A percentile compares a stretch with the other conserved stretches of the same genome.
phyloP scores from a whole-genome alignment of 1,284 basidiomycete species.

The Megacollybia platyphylla region DNA sequence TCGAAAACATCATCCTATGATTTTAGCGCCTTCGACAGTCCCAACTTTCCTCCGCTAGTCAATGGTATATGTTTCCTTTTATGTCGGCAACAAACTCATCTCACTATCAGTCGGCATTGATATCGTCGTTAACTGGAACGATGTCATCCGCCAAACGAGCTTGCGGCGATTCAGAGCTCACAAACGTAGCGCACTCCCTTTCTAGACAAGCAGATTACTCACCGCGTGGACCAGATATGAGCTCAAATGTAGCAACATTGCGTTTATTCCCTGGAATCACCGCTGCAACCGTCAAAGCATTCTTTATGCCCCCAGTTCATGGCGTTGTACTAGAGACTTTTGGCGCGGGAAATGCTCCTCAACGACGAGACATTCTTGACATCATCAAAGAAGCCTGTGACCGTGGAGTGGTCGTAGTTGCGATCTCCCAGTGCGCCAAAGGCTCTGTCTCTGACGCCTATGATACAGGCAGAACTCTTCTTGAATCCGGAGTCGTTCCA shows the following conservation, averaged over 20 bases:
- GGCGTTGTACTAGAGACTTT: constrained; percentile 85
- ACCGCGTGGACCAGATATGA: constrained; percentile 39
- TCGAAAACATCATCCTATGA: constrained; percentile 82
- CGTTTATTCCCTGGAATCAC: constrained; percentile 85
- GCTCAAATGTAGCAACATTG: constrained; percentile 65
- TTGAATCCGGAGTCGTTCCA: constrained; percentile 62
- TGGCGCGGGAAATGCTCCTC: constrained; percentile 80
- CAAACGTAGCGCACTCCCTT: constrained; percentile 34
- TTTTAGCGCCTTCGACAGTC: constrained; percentile 77
- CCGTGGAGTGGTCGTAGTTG: constrained; percentile 78
- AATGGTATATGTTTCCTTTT: constrained; percentile 36
- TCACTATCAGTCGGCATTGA: constrained; percentile 65
- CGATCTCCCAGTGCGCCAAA: constrained; percentile 83
- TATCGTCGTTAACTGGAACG: constrained; percentile 78
- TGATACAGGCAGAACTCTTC: constrained; percentile 68
- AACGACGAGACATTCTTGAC: constrained; percentile 52
- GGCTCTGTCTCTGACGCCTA: constrained; percentile 74
- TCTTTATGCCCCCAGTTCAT: constrained; percentile 56
- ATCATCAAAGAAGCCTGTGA: constrained; percentile 72
- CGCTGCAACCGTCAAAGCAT: constrained; percentile 56
- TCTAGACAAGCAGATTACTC: background rate
- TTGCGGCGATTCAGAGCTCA: constrained; percentile 70
- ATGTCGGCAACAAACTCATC: background rate
- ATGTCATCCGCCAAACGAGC: constrained; percentile 70
- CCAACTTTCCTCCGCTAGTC: constrained; percentile 77